Evolutionary conservation across 2,329 filamentous ascomycete genomes (phyloP).

Genomic region (Aureobasidium musti): DNA sequence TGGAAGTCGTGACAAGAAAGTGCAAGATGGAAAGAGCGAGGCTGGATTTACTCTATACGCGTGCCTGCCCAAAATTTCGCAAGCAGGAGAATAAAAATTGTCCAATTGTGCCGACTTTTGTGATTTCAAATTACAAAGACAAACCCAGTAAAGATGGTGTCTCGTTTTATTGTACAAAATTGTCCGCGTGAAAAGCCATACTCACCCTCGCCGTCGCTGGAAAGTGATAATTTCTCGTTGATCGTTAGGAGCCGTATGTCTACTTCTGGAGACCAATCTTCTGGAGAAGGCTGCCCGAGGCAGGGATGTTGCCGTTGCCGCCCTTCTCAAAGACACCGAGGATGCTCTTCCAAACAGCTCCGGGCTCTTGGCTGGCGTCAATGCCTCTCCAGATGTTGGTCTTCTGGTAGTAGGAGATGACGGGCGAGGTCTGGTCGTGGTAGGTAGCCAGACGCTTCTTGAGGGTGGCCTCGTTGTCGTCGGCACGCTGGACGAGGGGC

Average conservation of each 20-base stretch:
- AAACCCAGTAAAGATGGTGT: conserved; percentile 12
- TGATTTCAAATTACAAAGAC: conserved; percentile 26
- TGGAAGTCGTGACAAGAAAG: background rate
- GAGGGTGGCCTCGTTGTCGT: conserved; percentile 94
- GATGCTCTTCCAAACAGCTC: conserved; percentile 92
- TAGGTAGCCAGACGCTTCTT: conserved; percentile 94
- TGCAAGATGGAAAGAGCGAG: conserved; percentile 16
- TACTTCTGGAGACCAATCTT: conserved; percentile 59
- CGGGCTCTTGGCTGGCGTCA: conserved; percentile 94
- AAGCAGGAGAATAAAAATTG: background rate
- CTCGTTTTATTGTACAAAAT: conserved; percentile 26
- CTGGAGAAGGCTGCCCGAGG: conserved; percentile 51
- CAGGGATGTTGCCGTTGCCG: conserved; percentile 39
- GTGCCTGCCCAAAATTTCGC: background rate
- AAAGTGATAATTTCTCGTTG: conserved; percentile 21
- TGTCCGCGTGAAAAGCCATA: background rate
- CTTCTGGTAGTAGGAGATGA: conserved; percentile 95
- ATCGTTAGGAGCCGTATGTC: conserved; percentile 21
- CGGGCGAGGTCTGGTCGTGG: conserved; percentile 88
- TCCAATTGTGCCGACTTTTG: conserved; percentile 27
- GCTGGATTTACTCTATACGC: conserved; percentile 1
- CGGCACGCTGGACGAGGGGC: conserved; percentile 91
- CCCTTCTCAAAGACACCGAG: conserved; percentile 72
- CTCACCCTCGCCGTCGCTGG: conserved; percentile 9
- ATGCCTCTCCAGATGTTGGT: conserved; percentile 95